Evolutionary conservation across 805 yeast species (phyloP), one percentile per base, ranked within the genome.

Genomic region (Candida bentonensis): DNA sequence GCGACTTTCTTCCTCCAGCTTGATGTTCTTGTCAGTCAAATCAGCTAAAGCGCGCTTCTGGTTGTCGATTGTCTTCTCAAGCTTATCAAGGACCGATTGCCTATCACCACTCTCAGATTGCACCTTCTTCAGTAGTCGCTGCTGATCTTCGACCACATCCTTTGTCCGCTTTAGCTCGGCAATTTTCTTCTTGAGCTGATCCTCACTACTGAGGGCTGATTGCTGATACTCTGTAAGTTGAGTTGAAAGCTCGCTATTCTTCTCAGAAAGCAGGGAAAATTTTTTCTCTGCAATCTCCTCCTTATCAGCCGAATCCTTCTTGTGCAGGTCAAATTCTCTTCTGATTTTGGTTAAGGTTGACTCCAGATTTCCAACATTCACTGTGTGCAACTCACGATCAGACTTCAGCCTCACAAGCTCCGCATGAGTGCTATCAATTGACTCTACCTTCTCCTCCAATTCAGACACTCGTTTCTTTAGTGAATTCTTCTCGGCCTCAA

Each of bases 1-100:
- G 39, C 52, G 56, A 4, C 70, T 68, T 41, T 72, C 74, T 33
- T 66, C 68, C 48, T 74, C 72, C 21, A 76, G 56, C 17, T 41
- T 39, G 5, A 42, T 20, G 23, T 44, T 44, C 23, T 42, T 44
- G 22, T 39, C 36, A 4, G 36, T 30, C 13, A 30, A 17, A 4
- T 30, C 36, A 13, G 36, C 17, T 5, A 40, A 21, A 15, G n/a
- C 42, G 3, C 13, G 17, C 42, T 40, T 40, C 15, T 23, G 28
- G 4, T n/a, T 21, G 17, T 40, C 42, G 11, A 23, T 17, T 7
- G 30, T 21, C 42, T 23, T 23, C 21, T 40, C 27, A 15, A 40
- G 42, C 4, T 27, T 26, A 15, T 23, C 42, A 21, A 40, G 27
- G 11, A 21, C 28, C n/a, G 42, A 41, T 9, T 20, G 44, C 22